Evolutionary conservation across 805 yeast genomes (phyloP).

Genomic region (Kurtzmaniella cleridarum): DNA sequence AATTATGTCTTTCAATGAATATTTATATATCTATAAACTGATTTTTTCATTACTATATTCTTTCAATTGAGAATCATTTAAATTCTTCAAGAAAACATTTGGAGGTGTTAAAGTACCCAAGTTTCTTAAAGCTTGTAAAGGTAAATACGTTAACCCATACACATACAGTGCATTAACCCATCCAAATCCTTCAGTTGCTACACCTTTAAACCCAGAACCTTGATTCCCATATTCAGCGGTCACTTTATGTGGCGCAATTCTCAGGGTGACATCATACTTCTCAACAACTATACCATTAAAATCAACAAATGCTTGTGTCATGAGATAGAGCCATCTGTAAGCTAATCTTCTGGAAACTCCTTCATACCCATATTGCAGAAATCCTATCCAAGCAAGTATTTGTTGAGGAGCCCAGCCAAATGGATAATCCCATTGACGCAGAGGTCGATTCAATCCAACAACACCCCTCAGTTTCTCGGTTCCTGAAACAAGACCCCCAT

Average conservation of each 20-base stretch:
- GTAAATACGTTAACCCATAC: constrained; percentile 64
- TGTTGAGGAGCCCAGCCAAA: constrained; percentile 99
- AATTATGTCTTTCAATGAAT: not conserved
- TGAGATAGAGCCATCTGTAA: constrained; percentile 84
- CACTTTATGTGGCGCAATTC: constrained; percentile 82
- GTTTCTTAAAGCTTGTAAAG: constrained; percentile 64
- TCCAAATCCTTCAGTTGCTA: constrained; percentile 94
- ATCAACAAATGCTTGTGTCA: constrained; percentile 86
- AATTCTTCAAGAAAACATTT: constrained; percentile 47
- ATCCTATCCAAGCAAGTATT: constrained; percentile 87
- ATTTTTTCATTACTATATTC: too few relatives aligned
- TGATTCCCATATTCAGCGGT: constrained; percentile 97
- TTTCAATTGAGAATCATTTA: constrained; percentile 37
- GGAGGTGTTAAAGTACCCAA: constrained; percentile 79
- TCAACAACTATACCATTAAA: constrained; percentile 94
- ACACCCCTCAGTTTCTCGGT: constrained; percentile 70
- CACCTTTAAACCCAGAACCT: constrained; percentile 88
- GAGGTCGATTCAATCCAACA: constrained; percentile 65
- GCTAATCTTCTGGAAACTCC: constrained; percentile 65
- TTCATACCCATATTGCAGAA: constrained; percentile 62
- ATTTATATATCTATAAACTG: not conserved
- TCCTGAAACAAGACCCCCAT: constrained; percentile 88
- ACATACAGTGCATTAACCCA: constrained; percentile 93
- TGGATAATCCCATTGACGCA: constrained; percentile 97
- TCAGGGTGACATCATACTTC: constrained; percentile 83